Conservation (phyloP, 2,329 filamentous ascomycete genomes). For the Pseudogymnoascus pannorum region DNA sequence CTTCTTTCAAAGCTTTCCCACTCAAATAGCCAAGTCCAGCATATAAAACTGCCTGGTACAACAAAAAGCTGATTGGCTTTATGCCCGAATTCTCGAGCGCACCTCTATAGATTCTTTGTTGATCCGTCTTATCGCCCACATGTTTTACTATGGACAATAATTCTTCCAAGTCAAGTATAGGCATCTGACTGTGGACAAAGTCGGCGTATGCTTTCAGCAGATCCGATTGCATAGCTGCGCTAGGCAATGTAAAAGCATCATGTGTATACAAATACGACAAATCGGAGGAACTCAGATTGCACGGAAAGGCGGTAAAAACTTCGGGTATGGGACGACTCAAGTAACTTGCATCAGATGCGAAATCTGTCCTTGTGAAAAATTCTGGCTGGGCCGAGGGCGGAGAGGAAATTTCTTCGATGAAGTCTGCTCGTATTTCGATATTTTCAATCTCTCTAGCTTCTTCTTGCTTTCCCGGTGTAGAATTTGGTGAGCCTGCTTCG, state of each 20-base stretch:
- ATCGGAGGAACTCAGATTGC: conserved; percentile 12
- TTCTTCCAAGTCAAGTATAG: conserved; percentile 19
- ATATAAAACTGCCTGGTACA: conserved; percentile 23
- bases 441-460: not conserved
- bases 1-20: conserved; percentile 13
- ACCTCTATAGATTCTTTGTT: not conserved
- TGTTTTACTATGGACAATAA: conserved; percentile 14
- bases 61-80: conserved; percentile 15
- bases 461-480: not conserved
- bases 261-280: conserved; percentile 14
- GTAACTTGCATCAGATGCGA: not conserved
- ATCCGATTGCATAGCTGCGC: conserved; percentile 14
- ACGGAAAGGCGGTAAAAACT: conserved; percentile 13
- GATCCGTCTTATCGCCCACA: conserved; percentile 10
- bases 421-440: not conserved
- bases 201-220: conserved; percentile 19
- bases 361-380: not conserved
- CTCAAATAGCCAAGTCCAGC: conserved; percentile 17
- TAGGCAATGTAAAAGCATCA: conserved; percentile 19
- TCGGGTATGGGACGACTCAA: not conserved
- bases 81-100: not conserved
- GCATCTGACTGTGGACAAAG: conserved; percentile 17
- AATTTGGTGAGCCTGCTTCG: not conserved
- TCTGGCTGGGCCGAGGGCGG: not conserved
- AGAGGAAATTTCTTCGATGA: not conserved